Percentiles rank a stretch among this genome's conserved stretches.
Evolutionary conservation across 306 rosid genomes (phyloP).

Genomic region (Casuarina cunninghamiana): DNA sequence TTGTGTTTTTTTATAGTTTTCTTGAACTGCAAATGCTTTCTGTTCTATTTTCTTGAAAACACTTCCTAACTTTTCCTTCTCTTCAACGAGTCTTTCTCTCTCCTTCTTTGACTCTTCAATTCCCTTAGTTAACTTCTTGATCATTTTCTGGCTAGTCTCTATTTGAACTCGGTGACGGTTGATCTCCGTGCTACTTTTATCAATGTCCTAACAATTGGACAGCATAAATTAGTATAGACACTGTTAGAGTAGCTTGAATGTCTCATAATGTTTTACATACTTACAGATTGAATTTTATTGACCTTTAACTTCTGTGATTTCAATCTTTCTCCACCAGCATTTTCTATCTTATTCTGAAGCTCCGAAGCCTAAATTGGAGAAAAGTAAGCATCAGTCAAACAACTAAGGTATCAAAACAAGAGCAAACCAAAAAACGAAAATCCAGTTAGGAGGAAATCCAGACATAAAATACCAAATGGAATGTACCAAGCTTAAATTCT

Average conservation of each 20-base stretch:
- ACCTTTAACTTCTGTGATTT: conserved; percentile 81
- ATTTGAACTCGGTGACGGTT: conserved; percentile 90
- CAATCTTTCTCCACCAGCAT: conserved; percentile 86
- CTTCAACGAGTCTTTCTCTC: conserved; percentile 64
- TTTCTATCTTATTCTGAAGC: conserved; percentile 82
- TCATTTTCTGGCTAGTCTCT: conserved; percentile 79
- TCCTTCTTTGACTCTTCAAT: conserved; percentile 82
- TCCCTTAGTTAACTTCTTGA: conserved; percentile 75
- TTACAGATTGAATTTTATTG: conserved; percentile 82
- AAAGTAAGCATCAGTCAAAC: conserved; percentile 5
- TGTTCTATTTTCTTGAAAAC: conserved; percentile 76
- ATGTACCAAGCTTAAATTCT: background rate
- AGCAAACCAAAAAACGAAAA: background rate
- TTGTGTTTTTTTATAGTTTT: conserved; percentile 60
- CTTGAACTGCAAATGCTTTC: conserved; percentile 81
- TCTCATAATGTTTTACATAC: conserved; percentile 31
- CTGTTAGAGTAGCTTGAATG: conserved; percentile 19
- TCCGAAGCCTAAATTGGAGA: conserved; percentile 56
- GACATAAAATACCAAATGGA: background rate
- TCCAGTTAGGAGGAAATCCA: background rate
- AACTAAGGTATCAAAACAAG: conserved; percentile 18
- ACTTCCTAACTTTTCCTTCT: conserved; percentile 56
- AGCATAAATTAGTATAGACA: conserved; percentile 33
- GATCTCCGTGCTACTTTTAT: conserved; percentile 73
- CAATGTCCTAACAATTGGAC: conserved; percentile 67